These are phyloP conservation scores for Dianthus caryophyllus DNA, from an alignment of 148 eudicot species.

Conservation along the genomic window DNA sequence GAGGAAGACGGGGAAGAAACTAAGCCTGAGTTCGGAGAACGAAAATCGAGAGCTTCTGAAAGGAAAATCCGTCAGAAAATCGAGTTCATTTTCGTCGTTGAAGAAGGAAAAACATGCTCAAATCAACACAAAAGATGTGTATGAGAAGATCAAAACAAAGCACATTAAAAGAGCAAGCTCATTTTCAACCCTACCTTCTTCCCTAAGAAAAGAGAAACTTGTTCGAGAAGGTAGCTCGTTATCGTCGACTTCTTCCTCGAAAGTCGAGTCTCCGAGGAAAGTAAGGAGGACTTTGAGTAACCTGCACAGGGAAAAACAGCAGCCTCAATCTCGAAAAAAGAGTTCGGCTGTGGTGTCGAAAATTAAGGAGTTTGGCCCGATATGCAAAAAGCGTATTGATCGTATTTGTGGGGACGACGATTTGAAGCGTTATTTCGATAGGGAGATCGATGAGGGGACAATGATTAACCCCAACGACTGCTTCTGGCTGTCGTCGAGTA, in stretches of 20 bases:
- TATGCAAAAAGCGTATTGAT: slow-evolving; percentile 33
- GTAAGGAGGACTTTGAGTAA: neutral
- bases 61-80: slow-evolving; percentile 10
- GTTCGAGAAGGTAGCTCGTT: slow-evolving; percentile 18
- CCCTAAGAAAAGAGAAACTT: slow-evolving; percentile 12
- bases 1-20: slow-evolving; percentile 17
- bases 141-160: slow-evolving; percentile 15
- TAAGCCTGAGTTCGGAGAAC: slow-evolving; percentile 2
- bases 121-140: neutral
- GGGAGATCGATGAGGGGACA: slow-evolving; percentile 21
- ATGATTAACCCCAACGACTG: slow-evolving; percentile 27
- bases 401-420: slow-evolving; percentile 18
- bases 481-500: slow-evolving; percentile 38
- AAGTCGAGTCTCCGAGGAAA: slow-evolving; percentile 9
- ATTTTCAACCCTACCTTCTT: slow-evolving; percentile 17
- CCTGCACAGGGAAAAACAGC: neutral
- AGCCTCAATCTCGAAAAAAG: neutral
- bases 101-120: slow-evolving; percentile 18
- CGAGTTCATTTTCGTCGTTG: slow-evolving; percentile 17
- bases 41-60: slow-evolving; percentile 6
- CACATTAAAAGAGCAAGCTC: slow-evolving; percentile 16
- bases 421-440: slow-evolving; percentile 23
- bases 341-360: slow-evolving; percentile 20
- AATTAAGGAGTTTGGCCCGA: slow-evolving; percentile 32
- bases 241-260: slow-evolving; percentile 22